phyloP scores from a whole-genome alignment of 106 monocot species.

The Platanthera zijinensis region DNA sequence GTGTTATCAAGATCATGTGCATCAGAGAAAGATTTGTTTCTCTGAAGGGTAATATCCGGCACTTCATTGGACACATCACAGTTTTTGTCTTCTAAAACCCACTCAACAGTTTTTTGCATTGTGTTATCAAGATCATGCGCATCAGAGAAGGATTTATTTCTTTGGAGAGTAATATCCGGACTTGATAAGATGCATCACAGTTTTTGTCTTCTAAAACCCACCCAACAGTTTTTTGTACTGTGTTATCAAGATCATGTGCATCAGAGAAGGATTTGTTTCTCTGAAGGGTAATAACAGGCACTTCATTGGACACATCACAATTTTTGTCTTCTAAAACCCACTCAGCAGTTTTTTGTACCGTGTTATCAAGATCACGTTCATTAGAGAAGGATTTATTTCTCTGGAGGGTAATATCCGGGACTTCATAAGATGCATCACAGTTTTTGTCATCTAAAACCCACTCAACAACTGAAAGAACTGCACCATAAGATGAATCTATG shows the following conservation, averaged over 20 bases:
- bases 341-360: not conserved
- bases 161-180: not conserved
- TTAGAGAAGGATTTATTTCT: not conserved
- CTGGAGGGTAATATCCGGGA: not conserved
- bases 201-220: not conserved
- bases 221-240: not conserved
- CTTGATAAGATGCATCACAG: not conserved
- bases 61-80: too few relatives aligned
- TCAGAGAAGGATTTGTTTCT: too few relatives aligned
- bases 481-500: not conserved
- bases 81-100: too few relatives aligned
- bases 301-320: too few relatives aligned
- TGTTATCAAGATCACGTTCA: conserved; percentile 1
- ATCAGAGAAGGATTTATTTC: not conserved
- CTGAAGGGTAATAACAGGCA: too few relatives aligned
- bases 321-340: too few relatives aligned
- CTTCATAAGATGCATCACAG: not conserved
- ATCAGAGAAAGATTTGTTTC: too few relatives aligned
- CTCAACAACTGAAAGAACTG: not conserved
- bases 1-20: too few relatives aligned
- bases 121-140: not conserved
- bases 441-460: not conserved
- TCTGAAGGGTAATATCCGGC: too few relatives aligned
- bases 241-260: too few relatives aligned
- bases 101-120: not conserved